A percentile compares a stretch with the other conserved stretches of the same genome.
phyloP scores from a whole-genome alignment of 345 rosid genomes.

The Carallia pectinifolia region DNA sequence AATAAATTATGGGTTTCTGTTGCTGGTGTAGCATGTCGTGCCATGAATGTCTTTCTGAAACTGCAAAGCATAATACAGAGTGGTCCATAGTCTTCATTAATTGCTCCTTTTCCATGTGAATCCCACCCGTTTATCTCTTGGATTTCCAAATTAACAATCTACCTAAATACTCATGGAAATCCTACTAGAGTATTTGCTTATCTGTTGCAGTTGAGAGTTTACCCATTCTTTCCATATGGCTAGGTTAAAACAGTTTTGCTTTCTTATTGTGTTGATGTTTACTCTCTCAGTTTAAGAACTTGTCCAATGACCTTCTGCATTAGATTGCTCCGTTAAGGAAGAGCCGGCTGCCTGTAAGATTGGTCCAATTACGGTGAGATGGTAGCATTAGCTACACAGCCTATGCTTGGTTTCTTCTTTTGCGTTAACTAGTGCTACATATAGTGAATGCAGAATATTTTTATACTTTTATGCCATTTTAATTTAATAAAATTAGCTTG shows the following conservation, averaged over 20 bases:
- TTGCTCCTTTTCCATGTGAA: not conserved
- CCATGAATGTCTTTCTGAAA: not conserved
- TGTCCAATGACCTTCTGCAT: too few species aligned
- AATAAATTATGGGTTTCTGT: not conserved
- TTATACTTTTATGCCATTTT: not conserved
- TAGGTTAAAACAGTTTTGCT: not conserved
- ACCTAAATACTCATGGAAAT: not conserved
- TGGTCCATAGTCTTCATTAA: not conserved
- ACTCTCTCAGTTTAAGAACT: too few species aligned
- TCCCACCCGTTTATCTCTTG: not conserved
- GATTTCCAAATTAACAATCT: not conserved
- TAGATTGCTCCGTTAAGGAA: too few species aligned
- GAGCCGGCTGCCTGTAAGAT: too few species aligned
- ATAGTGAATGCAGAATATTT: not conserved
- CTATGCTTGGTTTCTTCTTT: not conserved
- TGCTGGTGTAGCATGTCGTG: too few species aligned
- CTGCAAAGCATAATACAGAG: not conserved
- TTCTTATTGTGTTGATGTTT: not conserved
- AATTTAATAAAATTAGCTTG: not conserved
- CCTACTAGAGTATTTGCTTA: not conserved
- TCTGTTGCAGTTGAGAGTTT: not conserved
- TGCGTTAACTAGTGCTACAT: not conserved
- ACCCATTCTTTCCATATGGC: not conserved
- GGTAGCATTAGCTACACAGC: slow-evolving; percentile 2
- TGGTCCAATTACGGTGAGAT: too few species aligned